Base-by-base conservation (phyloP, 2,329 filamentous ascomycete genomes). In the Paraconiothyrium brasiliense region DNA sequence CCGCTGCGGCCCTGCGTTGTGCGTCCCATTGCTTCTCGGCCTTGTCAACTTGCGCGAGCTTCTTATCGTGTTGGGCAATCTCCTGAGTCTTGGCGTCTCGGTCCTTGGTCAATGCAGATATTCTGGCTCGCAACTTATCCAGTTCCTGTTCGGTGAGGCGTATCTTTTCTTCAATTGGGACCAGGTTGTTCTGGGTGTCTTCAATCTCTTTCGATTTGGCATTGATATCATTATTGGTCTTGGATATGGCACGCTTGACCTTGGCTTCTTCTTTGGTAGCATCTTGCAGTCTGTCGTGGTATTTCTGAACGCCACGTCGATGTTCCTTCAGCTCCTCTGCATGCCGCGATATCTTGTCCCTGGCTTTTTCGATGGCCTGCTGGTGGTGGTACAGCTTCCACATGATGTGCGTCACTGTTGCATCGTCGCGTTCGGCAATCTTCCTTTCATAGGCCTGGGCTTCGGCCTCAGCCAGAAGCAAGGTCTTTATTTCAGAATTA, bases 301-400 rank as follows among this genome's bases (percentile, higher is more conserved):
- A 97, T 58, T 92, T 89, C 72, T 96, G 92, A 22, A 97, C 90
- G 39, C 92, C 93, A 51, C 95, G 92, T 56, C 92, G 90, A 75
- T 93, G 92, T 78, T 98, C 94, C 77, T 97, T 97, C 22, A 99
- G 84, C 70, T 98, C 94, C 74, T 97, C 93, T 72, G 98, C 94
- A 71, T 97, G 93, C 70, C 92, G 93, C 71, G 94, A 90, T 60
- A 99, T 99, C 71, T 95, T 90, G 48, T 89, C 89, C 68, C 91
- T 94, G 27, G 95, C 97, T 70, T 94, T 91, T 70, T 97, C 92
- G 83, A 99, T 97, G 34, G 93, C 87, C 60, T 90, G 91, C 78
- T 99, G 94, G 76, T 97, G 96, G 74, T 97, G 93, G 77, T 93
- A 98, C 1, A 99, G 85, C 80, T 97, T 98, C 94, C 94, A 99